Evolutionary conservation across 208 protist genomes (phyloP).

Genomic region (Crithidia expoeki): DNA sequence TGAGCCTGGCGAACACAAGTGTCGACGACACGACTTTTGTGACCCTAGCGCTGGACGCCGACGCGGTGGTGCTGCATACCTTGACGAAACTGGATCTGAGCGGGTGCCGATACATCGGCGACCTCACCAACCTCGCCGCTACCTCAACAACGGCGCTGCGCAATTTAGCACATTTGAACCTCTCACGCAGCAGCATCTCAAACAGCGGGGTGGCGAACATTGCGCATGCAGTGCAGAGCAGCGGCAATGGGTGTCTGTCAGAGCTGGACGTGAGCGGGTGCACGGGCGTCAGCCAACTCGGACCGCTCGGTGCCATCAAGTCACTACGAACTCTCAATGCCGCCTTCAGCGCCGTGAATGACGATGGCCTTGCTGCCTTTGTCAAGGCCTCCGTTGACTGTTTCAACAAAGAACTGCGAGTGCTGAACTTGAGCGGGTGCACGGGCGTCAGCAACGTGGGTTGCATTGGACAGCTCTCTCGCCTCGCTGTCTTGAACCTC

Average conservation of each 20-base stretch:
- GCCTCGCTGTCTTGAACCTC: constrained; percentile 17
- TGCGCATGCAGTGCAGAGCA: constrained; percentile 10
- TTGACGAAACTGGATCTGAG: constrained; percentile 21
- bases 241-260: constrained; percentile 14
- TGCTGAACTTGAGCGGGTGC: constrained; percentile 30
- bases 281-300: constrained; percentile 36
- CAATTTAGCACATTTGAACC: background rate
- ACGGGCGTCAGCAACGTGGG: constrained; percentile 11
- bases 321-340: constrained; percentile 21
- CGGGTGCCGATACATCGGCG: constrained; percentile 22
- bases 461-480: constrained; percentile 15
- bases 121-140: constrained; percentile 27
- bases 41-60: background rate
- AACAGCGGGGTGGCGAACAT: constrained; percentile 3
- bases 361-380: constrained; percentile 24
- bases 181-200: constrained; percentile 12
- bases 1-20: constrained; percentile 36
- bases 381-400: constrained; percentile 2
- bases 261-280: constrained; percentile 46
- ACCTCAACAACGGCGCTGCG: constrained; percentile 8
- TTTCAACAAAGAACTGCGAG: constrained; percentile 18
- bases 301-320: constrained; percentile 31
- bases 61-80: constrained; percentile 9
- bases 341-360: constrained; percentile 16
- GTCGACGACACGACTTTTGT: constrained; percentile 29